Conservation (phyloP, 2,329 filamentous ascomycete genomes). For the Zymoseptoria ardabiliae region DNA sequence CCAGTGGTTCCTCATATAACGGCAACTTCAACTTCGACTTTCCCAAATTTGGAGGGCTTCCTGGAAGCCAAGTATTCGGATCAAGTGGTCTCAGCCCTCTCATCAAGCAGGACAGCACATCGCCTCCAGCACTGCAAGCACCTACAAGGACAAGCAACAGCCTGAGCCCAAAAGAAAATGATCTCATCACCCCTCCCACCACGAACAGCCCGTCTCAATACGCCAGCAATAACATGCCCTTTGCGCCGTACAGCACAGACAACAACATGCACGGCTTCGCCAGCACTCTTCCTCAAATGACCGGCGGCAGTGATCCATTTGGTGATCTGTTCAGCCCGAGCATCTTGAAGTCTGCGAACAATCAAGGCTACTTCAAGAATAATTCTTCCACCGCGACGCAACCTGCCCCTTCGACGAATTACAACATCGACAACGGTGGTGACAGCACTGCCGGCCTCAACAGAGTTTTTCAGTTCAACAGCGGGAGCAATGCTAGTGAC, state of each 20-base stretch:
- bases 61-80: constrained; percentile 45
- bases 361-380: constrained; percentile 24
- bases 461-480: constrained; percentile 46
- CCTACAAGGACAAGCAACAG: constrained; percentile 15
- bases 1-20: constrained; percentile 28
- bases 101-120: constrained; percentile 22
- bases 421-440: constrained; percentile 28
- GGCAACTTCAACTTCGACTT: constrained; percentile 85
- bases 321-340: constrained; percentile 55
- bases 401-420: constrained; percentile 11
- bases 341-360: constrained; percentile 40
- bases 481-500: constrained; percentile 37
- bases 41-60: constrained; percentile 78
- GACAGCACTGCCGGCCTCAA: constrained; percentile 38
- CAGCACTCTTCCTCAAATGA: constrained; percentile 31
- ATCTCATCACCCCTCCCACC: neutral
- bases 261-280: constrained; percentile 31
- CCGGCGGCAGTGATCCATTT: constrained; percentile 33
- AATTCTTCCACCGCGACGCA: constrained; percentile 12
- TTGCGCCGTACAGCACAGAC: constrained; percentile 26
- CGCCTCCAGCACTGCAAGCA: constrained; percentile 16
- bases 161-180: constrained; percentile 29
- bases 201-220: constrained; percentile 10
- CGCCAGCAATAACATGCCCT: constrained; percentile 13
- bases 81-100: constrained; percentile 32